These are phyloP conservation scores for Shiraia sp. DNA, from an alignment of 2,329 filamentous ascomycete genomes.

Conservation along the genomic window DNA sequence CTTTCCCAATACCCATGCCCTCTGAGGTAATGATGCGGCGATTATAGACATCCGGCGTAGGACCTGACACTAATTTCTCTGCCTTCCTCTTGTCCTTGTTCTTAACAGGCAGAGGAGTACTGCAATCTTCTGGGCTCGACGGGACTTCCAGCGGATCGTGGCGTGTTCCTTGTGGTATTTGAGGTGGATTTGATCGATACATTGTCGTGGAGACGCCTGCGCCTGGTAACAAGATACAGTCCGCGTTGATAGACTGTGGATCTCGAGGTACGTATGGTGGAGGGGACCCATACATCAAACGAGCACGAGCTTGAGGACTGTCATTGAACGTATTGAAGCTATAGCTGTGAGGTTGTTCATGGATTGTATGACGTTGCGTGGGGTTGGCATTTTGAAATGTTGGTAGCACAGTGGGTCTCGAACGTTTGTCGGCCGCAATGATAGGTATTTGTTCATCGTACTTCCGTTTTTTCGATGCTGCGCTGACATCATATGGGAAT, in stretches of 20 bases:
- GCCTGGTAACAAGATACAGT: neutral
- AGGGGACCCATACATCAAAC: too few species aligned
- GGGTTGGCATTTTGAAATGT: neutral
- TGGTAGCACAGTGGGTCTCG: conserved; percentile 1
- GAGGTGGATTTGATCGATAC: neutral
- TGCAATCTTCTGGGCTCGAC: conserved; percentile 15
- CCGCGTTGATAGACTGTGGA: too few species aligned
- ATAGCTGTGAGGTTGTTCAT: neutral
- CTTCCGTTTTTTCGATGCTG: conserved; percentile 15
- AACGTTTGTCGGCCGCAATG: neutral
- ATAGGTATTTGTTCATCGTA: neutral
- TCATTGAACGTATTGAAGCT: neutral
- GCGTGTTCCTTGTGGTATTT: conserved; percentile 10
- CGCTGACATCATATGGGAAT: neutral
- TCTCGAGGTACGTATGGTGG: too few species aligned
- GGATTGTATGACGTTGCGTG: neutral
- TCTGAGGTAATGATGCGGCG: too few species aligned
- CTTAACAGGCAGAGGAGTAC: conserved; percentile 50
- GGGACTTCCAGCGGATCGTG: conserved; percentile 15
- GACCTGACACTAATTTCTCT: conserved; percentile 50
- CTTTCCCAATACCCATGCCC: too few species aligned
- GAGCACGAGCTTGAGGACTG: neutral
- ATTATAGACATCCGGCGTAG: conserved; percentile 54
- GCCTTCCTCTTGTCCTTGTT: conserved; percentile 72
- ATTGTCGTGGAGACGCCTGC: neutral